Evolutionary conservation across 768 basidiomycete species (phyloP).

Genomic region (Leccinum obscurum): DNA sequence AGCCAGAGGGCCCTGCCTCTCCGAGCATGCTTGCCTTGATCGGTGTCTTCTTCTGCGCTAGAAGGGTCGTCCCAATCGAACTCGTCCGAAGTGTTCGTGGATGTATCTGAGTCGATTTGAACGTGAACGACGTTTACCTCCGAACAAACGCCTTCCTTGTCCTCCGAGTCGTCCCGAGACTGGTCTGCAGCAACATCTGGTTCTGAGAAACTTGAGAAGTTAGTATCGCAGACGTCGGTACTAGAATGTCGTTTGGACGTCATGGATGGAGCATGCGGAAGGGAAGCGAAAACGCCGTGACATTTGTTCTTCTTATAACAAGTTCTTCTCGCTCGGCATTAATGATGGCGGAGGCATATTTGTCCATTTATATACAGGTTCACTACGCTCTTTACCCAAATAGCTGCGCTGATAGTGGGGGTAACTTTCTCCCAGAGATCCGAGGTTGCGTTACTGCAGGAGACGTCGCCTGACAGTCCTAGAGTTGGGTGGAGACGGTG

Average conservation of each 20-base stretch:
- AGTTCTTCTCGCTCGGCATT: not conserved
- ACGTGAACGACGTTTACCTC: conserved; percentile 2
- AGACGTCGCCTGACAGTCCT: conserved; percentile 17
- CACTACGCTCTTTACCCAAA: not conserved
- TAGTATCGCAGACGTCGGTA: conserved; percentile 5
- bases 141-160: conserved; percentile 7
- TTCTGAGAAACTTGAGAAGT: conserved; percentile 8
- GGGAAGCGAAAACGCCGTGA: not conserved
- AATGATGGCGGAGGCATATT: not conserved
- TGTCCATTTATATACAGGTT: conserved; percentile 9
- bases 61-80: conserved; percentile 69
- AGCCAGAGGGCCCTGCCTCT: conserved; percentile 64
- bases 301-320: conserved; percentile 11
- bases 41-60: conserved; percentile 30
- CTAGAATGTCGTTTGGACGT: conserved; percentile 14
- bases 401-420: not conserved
- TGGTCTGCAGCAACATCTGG: conserved; percentile 9
- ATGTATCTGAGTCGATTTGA: conserved; percentile 35
- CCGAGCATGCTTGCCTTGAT: conserved; percentile 46
- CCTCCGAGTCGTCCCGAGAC: conserved; percentile 7
- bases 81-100: conserved; percentile 64
- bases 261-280: conserved; percentile 14
- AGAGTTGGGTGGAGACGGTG: conserved; percentile 7
- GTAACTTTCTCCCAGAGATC: not conserved
- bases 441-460: conserved; percentile 4